A percentile compares a stretch with the other conserved stretches of the same genome.
phyloP scores from a whole-genome alignment of 129 eudicot species.

The Lactuca saligna region DNA sequence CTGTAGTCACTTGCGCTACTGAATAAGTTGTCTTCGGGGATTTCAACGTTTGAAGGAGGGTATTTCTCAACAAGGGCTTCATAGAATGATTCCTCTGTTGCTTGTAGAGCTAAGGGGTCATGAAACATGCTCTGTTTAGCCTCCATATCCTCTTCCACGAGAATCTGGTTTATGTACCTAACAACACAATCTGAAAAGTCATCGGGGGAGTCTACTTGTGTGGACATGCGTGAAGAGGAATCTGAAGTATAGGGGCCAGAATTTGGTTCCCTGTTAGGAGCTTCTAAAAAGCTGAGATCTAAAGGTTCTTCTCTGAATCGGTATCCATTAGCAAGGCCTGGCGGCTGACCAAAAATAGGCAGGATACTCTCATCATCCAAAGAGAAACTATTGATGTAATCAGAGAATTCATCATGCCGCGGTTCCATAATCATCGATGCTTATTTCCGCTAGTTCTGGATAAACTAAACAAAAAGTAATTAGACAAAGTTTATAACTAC shows the following conservation, averaged over 20 bases:
- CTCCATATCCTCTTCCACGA: constrained; percentile 75
- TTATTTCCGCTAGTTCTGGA: constrained; percentile 15
- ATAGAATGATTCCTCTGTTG: constrained; percentile 68
- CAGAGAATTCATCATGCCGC: constrained; percentile 35
- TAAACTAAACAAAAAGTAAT: not conserved
- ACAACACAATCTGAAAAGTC: constrained; percentile 61
- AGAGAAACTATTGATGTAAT: constrained; percentile 37
- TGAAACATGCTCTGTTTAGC: constrained; percentile 70
- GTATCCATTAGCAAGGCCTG: constrained; percentile 33
- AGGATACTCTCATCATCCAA: constrained; percentile 36
- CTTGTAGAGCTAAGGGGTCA: constrained; percentile 71
- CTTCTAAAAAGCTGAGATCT: constrained; percentile 48
- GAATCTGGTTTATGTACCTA: constrained; percentile 66
- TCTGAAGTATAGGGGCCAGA: constrained; percentile 36
- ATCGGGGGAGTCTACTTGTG: constrained; percentile 51
- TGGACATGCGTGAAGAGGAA: constrained; percentile 20
- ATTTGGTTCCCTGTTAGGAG: constrained; percentile 34
- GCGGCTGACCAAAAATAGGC: constrained; percentile 43
- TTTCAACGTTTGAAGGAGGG: constrained; percentile 33
- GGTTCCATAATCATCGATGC: constrained; percentile 57
- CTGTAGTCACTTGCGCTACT: constrained; percentile 51
- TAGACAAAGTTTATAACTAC: not conserved
- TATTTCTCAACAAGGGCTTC: constrained; percentile 58
- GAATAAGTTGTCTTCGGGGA: constrained; percentile 46
- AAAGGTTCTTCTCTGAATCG: constrained; percentile 41